Conservation (phyloP, 2,329 filamentous ascomycete species). For the Fusarium succisae region DNA sequence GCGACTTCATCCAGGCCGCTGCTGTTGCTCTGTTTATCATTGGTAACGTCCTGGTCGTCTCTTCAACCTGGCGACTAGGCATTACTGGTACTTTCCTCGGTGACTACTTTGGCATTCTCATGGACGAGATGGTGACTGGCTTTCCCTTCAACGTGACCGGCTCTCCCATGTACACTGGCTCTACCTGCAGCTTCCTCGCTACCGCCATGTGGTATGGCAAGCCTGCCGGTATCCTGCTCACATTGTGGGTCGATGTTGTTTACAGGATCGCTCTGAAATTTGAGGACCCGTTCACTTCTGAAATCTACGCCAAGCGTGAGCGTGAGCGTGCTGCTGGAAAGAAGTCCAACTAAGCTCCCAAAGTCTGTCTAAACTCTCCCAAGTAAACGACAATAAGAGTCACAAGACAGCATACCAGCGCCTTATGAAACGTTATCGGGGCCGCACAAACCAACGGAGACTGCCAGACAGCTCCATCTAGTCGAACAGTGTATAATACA, state of each 20-base stretch:
- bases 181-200: constrained; percentile 90
- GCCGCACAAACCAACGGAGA: neutral
- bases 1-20: constrained; percentile 65
- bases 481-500: constrained; percentile 22
- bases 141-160: constrained; percentile 95
- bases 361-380: neutral
- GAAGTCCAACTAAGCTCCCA: constrained; percentile 58
- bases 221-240: constrained; percentile 84
- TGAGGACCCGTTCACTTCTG: constrained; percentile 94
- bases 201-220: constrained; percentile 86
- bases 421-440: neutral
- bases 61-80: constrained; percentile 90
- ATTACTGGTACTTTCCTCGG: constrained; percentile 96
- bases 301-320: constrained; percentile 90
- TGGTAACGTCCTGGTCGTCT: constrained; percentile 87
- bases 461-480: neutral
- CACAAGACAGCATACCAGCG: neutral
- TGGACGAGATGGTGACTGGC: constrained; percentile 92
- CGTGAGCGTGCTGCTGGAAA: constrained; percentile 63
- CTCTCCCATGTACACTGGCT: constrained; percentile 97
- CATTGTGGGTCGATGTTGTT: constrained; percentile 76
- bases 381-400: constrained; percentile 14
- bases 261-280: constrained; percentile 84
- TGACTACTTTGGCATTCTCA: constrained; percentile 98
- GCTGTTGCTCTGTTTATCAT: constrained; percentile 76